phyloP scores from a whole-genome alignment of 345 rosid species.

The Draba incana region DNA sequence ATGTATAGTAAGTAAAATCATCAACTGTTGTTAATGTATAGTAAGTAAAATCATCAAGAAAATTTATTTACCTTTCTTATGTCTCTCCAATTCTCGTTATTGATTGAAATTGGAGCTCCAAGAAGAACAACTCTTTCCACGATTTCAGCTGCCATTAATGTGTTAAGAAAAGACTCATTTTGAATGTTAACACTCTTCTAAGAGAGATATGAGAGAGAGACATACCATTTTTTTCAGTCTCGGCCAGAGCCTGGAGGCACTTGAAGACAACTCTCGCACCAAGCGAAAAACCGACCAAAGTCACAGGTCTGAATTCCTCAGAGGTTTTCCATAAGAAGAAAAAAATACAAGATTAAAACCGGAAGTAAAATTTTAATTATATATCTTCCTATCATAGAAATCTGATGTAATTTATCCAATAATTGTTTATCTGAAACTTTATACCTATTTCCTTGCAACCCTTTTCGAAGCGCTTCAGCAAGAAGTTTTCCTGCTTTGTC shows the following conservation, averaged over 20 bases:
- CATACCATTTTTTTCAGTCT: constrained; percentile 71
- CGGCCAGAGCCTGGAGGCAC: constrained; percentile 85
- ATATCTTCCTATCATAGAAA: neutral
- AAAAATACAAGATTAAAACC: neutral
- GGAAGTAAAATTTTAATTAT: neutral
- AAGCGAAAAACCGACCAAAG: constrained; percentile 88
- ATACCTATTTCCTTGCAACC: constrained; percentile 94
- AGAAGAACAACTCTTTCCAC: constrained; percentile 37
- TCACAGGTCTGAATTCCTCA: constrained; percentile 87
- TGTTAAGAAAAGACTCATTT: neutral
- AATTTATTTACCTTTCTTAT: constrained; percentile 67
- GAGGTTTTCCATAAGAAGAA: constrained; percentile 32
- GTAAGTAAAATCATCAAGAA: neutral
- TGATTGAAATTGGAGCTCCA: constrained; percentile 46
- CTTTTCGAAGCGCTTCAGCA: constrained; percentile 87
- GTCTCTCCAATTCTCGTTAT: constrained; percentile 83
- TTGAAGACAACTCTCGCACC: constrained; percentile 93
- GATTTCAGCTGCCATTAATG: constrained; percentile 61
- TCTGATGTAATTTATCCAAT: neutral
- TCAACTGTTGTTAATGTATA: neutral
- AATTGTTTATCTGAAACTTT: constrained; percentile 2
- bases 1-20: neutral
- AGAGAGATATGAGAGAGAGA: neutral
- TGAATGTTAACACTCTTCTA: neutral
- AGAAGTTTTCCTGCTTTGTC: constrained; percentile 95